Evolutionary conservation across 768 basidiomycete genomes (phyloP), one percentile per base, ranked within the genome.

Genomic region (Serpula lacrymans): DNA sequence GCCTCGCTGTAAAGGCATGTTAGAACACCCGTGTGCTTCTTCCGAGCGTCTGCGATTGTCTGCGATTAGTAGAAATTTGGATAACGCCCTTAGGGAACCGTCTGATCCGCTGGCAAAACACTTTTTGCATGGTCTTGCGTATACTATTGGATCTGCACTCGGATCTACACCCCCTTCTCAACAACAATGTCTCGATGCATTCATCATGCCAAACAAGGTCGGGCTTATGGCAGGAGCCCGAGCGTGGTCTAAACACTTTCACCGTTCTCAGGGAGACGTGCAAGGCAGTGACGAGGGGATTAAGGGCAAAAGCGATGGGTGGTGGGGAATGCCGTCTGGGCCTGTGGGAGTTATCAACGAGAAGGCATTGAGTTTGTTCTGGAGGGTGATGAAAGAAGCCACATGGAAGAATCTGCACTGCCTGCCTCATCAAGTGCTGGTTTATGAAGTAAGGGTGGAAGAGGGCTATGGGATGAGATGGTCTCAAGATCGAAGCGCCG

Each of bases 391-490:
- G 64, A 56, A 71, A 36, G 52, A 52, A 8, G 73, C 74, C 28
- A 74, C 73, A 21, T 83, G 82, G 82, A 64, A 69, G 37, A 82
- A 84, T 57, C 43, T 84, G 26, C 82, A 84, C 51, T 81, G 78
- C 78, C 55, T 84, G 2, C 80, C 82, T 2, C 80, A 81, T 50
- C 64, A 68, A 29, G 64, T 82, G 13, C 54, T 84, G 42, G 78
- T 82, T 20, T 84, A 82, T 49, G 81, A 84, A 50, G 69, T 71
- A 6, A 63, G 81, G 41, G 73, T 80, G 16, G 48, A 59, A 4
- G 78, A 77, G 41, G 81, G 81, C 0, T 84, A 82, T 60, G 81
- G 81, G 1, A 77, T 82, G 78, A 65, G 81, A 10, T 82, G 80
- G 80, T 74, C 77, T 2, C 78, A 74, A 52, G 68, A 78, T 55